Percentiles rank a stretch among this genome's conserved stretches.
Conservation (phyloP, 148 eudicot species). For the Dysphania ambrosioides region DNA sequence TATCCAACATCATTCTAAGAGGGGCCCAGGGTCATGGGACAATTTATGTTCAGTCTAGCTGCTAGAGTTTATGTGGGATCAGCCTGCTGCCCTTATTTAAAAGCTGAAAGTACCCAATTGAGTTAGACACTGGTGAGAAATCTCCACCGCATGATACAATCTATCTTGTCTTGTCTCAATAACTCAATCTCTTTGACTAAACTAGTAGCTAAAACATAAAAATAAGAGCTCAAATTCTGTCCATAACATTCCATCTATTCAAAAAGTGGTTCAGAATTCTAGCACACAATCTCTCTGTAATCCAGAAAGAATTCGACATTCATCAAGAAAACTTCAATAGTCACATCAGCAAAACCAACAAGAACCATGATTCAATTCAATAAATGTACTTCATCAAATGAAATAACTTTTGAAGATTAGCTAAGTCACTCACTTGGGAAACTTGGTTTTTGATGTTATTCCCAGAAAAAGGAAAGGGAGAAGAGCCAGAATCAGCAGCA, state of each 20-base stretch:
- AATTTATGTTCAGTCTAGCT: conserved; percentile 1
- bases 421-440: conserved; percentile 44
- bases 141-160: too few species aligned
- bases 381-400: not conserved
- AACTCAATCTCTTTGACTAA: too few species aligned
- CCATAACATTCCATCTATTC: too few species aligned
- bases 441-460: conserved; percentile 68
- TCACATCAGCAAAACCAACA: not conserved
- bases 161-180: not conserved
- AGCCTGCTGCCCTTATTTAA: not conserved
- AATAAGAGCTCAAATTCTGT: too few species aligned
- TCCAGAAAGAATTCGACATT: too few species aligned
- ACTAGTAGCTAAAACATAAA: too few species aligned
- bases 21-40: not conserved
- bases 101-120: not conserved
- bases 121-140: too few species aligned
- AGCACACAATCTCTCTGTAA: too few species aligned
- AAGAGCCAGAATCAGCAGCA: conserved; percentile 25
- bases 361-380: not conserved
- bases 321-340: too few species aligned
- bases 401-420: not conserved
- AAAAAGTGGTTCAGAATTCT: too few species aligned
- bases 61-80: conserved; percentile 11
- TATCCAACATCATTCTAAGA: not conserved
- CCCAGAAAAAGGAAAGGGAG: conserved; percentile 50